Conservation (phyloP, 2,329 filamentous ascomycete genomes). For the Sporothrix inflata region DNA sequence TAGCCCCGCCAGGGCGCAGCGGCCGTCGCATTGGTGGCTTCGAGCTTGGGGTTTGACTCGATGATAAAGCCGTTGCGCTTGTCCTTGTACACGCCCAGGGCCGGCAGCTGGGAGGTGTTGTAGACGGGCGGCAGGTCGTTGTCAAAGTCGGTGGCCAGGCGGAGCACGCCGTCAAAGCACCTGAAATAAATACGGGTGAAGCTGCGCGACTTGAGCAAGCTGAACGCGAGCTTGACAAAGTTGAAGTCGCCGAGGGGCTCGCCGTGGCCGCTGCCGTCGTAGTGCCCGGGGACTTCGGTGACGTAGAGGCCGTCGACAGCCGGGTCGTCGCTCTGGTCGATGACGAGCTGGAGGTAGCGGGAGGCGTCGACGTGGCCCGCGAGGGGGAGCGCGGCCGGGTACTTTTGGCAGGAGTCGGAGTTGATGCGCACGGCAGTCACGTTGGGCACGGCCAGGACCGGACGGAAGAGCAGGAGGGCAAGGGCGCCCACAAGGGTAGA, state of each 20-base stretch:
- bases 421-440: background rate
- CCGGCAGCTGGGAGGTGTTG: background rate
- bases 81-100: constrained; percentile 12
- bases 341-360: background rate
- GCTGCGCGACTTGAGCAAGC: constrained; percentile 3
- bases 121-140: background rate
- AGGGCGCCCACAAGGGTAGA: background rate
- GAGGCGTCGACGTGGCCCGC: background rate
- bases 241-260: background rate
- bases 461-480: background rate
- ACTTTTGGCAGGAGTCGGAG: background rate
- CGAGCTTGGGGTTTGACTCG: background rate
- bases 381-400: background rate
- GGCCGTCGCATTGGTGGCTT: background rate
- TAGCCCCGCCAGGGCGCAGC: background rate
- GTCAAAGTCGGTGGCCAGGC: background rate
- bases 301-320: constrained; percentile 14
- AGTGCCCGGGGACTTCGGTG: background rate
- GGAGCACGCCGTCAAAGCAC: constrained; percentile 20
- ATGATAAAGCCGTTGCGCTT: background rate
- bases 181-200: background rate
- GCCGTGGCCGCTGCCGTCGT: background rate
- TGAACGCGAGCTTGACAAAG: background rate
- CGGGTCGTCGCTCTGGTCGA: constrained; percentile 8
- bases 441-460: background rate